These are phyloP conservation scores for Onygenales sp. DNA, from an alignment of 2,329 filamentous ascomycete genomes.

Conservation along the genomic window DNA sequence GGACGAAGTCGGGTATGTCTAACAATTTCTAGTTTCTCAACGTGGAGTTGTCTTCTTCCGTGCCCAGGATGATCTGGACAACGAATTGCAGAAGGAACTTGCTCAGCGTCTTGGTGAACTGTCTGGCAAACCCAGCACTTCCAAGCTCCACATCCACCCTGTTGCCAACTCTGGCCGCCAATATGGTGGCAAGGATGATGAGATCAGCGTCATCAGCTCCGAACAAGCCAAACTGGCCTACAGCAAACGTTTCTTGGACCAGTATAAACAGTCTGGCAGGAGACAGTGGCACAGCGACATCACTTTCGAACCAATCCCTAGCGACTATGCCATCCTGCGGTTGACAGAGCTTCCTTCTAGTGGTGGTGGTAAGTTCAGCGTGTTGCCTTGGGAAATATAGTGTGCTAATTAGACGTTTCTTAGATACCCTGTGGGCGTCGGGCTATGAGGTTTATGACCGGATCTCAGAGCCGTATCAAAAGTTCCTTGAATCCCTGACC, in stretches of 20 bases:
- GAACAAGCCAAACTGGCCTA: slow-evolving; percentile 30
- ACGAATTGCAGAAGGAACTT: slow-evolving; percentile 44
- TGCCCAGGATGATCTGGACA: slow-evolving; percentile 39
- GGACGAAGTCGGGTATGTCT: not conserved
- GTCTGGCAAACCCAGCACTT: slow-evolving; percentile 38
- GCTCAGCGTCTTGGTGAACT: slow-evolving; percentile 40
- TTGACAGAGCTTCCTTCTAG: slow-evolving; percentile 33
- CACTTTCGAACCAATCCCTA: slow-evolving; percentile 39
- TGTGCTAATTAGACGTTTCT: not conserved
- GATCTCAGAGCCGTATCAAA: slow-evolving; percentile 27
- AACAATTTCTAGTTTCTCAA: slow-evolving; percentile 35
- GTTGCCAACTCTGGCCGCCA: slow-evolving; percentile 40
- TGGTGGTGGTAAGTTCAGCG: slow-evolving; percentile 26
- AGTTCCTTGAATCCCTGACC: slow-evolving; percentile 32
- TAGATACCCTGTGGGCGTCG: slow-evolving; percentile 36
- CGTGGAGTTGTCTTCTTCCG: slow-evolving; percentile 47
- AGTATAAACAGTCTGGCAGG: slow-evolving; percentile 21
- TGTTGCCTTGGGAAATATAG: not conserved
- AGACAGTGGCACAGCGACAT: slow-evolving; percentile 42
- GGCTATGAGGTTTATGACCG: slow-evolving; percentile 36
- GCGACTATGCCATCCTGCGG: slow-evolving; percentile 39
- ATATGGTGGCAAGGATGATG: slow-evolving; percentile 37
- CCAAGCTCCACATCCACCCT: slow-evolving; percentile 39
- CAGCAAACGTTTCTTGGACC: slow-evolving; percentile 20
- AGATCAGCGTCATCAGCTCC: slow-evolving; percentile 42